phyloP scores from a whole-genome alignment of 1,139 yeast genomes.

The Blastobotrys arbuscula region DNA sequence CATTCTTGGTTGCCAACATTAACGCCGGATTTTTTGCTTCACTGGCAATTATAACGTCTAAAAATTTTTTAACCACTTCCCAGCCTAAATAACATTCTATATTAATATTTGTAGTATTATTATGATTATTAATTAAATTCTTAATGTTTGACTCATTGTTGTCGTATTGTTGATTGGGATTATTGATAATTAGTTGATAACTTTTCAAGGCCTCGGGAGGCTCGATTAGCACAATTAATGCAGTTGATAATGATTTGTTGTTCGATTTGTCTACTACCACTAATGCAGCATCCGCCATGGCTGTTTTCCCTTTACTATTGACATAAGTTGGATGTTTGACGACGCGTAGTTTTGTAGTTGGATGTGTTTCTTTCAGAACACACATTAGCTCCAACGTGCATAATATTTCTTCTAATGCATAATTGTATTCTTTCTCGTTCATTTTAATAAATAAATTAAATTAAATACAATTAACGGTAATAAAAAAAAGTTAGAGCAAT shows the following conservation, averaged over 20 bases:
- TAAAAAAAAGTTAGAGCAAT: background rate
- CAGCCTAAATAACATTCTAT: background rate
- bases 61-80: background rate
- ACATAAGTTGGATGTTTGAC: slow-evolving; percentile 1
- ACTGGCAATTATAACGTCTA: background rate
- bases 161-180: no score
- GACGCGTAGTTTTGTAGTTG: background rate
- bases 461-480: background rate
- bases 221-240: background rate
- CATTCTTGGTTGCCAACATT: slow-evolving; percentile 1
- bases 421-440: background rate
- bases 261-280: background rate
- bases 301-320: background rate
- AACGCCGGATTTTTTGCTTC: background rate
- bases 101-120: background rate
- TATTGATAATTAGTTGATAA: background rate
- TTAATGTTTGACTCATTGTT: background rate
- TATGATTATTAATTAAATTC: background rate
- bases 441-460: background rate
- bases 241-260: background rate
- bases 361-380: background rate
- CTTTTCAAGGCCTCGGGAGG: background rate
- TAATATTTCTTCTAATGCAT: background rate
- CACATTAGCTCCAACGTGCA: background rate
- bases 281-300: background rate